Evolutionary conservation across 768 basidiomycete genomes (phyloP).

Genomic region (Suillus luteus): DNA sequence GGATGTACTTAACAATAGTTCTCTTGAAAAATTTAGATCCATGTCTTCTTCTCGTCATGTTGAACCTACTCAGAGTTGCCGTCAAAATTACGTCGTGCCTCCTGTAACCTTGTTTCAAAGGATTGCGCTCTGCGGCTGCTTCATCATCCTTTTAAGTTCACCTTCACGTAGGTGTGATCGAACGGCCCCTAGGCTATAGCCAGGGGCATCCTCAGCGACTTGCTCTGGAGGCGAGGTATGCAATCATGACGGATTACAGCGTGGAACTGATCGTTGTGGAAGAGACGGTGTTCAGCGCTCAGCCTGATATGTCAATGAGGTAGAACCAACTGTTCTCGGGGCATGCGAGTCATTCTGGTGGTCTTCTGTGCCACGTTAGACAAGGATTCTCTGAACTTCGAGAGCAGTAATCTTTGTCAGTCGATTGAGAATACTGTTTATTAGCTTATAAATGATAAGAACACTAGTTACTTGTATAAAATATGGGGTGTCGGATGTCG

Average conservation of each 20-base stretch:
- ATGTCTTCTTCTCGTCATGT: background rate
- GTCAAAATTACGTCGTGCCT: background rate
- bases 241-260: background rate
- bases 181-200: background rate
- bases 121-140: background rate
- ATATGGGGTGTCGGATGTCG: background rate
- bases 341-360: background rate
- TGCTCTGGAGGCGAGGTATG: background rate
- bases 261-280: background rate
- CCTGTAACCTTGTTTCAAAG: background rate
- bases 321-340: background rate
- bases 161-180: background rate
- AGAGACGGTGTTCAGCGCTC: background rate
- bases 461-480: background rate
- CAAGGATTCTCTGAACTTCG: background rate
- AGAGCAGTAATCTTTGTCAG: background rate
- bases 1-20: background rate
- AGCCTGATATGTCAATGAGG: background rate
- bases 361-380: background rate
- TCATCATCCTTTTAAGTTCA: background rate
- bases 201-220: background rate
- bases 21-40: too few relatives aligned
- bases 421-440: background rate
- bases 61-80: background rate
- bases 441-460: background rate